phyloP scores from a whole-genome alignment of 2,329 filamentous ascomycete genomes.

The Xylaria sp. region DNA sequence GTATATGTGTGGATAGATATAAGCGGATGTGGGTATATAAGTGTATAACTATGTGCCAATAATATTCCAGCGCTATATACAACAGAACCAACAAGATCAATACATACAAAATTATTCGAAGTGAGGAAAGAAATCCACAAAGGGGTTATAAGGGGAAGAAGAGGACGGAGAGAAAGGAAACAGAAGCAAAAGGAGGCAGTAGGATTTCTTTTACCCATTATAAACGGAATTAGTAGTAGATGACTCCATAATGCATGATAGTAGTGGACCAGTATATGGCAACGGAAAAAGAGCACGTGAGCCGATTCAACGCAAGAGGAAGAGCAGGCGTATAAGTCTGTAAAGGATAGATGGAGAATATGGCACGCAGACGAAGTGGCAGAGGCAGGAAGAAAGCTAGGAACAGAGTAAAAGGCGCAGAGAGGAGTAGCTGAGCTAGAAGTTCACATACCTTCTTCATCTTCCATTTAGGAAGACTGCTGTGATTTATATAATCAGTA shows the following conservation, averaged over 20 bases:
- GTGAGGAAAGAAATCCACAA: neutral
- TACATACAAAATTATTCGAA: neutral
- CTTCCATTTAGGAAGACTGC: neutral
- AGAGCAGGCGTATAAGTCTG: neutral
- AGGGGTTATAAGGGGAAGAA: neutral
- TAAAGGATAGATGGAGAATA: too few species aligned
- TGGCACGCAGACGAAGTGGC: too few species aligned
- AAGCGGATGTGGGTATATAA: neutral
- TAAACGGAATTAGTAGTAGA: neutral
- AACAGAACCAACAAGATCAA: neutral
- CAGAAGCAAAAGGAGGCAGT: too few species aligned
- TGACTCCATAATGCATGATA: neutral
- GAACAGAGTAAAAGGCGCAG: neutral
- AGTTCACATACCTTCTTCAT: neutral
- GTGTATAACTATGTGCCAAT: neutral
- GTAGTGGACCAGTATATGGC: neutral
- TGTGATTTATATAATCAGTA: neutral
- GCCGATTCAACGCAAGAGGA: too few species aligned
- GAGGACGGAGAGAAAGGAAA: neutral
- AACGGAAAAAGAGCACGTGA: neutral
- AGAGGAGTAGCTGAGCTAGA: neutral
- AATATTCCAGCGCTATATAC: neutral
- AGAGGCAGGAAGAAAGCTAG: neutral
- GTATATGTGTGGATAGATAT: too few species aligned
- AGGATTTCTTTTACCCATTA: neutral